Conservation (phyloP, 1,284 basidiomycete genomes). For the Laetiporus sulphureus region DNA sequence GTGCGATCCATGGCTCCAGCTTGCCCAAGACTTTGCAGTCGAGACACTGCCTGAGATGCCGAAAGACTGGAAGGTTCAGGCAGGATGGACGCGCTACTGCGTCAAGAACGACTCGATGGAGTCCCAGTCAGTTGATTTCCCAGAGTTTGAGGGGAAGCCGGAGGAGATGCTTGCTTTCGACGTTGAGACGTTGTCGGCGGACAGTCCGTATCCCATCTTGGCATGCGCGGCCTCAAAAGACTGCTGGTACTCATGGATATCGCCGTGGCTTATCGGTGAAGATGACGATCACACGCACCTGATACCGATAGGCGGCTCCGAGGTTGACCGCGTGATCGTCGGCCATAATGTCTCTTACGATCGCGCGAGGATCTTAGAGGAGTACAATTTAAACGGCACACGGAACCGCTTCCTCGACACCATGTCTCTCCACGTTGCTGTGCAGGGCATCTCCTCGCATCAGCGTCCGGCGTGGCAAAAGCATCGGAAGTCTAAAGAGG, state of each 20-base stretch:
- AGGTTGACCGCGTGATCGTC: constrained; percentile 62
- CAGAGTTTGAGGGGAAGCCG: constrained; percentile 49
- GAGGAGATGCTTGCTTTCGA: constrained; percentile 87
- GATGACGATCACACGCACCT: constrained; percentile 63
- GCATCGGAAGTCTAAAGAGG: constrained; percentile 62
- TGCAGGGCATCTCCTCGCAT: constrained; percentile 91
- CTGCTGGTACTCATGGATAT: constrained; percentile 96
- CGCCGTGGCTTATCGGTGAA: constrained; percentile 83
- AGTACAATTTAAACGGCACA: constrained; percentile 72
- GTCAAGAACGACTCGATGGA: constrained; percentile 57
- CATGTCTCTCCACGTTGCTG: constrained; percentile 92
- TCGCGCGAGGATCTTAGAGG: constrained; percentile 77
- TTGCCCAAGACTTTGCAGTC: constrained; percentile 62
- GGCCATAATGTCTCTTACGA: constrained; percentile 98
- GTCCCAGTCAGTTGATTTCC: constrained; percentile 58
- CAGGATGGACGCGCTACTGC: constrained; percentile 92
- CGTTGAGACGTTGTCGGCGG: constrained; percentile 87
- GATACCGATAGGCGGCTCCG: constrained; percentile 62
- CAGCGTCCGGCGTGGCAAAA: constrained; percentile 93
- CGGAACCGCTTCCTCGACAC: constrained; percentile 89
- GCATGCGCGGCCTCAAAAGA: constrained; percentile 81
- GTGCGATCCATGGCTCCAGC: constrained; percentile 77
- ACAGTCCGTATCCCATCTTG: constrained; percentile 82
- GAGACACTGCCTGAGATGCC: constrained; percentile 57
- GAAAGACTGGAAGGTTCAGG: constrained; percentile 67